phyloP scores from a whole-genome alignment of 1,139 yeast species.

The Lodderomyces orthopsilosis region DNA sequence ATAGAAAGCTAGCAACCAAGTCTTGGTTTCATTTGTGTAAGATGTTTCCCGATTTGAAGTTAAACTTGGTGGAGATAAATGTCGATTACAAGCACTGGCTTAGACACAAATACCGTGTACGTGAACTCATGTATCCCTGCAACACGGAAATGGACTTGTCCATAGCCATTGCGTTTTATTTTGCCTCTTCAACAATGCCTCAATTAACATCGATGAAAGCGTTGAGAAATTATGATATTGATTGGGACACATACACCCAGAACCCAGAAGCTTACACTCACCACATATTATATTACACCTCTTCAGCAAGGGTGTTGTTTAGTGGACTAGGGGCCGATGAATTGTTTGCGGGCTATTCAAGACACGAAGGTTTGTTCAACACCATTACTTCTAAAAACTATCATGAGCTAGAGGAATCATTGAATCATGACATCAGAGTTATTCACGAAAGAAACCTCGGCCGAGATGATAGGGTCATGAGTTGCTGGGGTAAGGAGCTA shows the following conservation, averaged over 20 bases:
- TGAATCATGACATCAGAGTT: conserved; percentile 66
- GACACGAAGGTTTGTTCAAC: conserved; percentile 59
- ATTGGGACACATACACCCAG: conserved; percentile 23
- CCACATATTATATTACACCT: conserved; percentile 27
- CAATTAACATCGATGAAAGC: conserved; percentile 26
- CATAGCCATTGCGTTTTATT: conserved; percentile 91
- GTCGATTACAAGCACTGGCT: conserved; percentile 68
- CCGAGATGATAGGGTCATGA: conserved; percentile 85
- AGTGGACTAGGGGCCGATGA: conserved; percentile 99
- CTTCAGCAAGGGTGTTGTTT: conserved; percentile 66
- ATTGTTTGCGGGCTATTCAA: conserved; percentile 85
- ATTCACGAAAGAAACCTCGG: conserved; percentile 80
- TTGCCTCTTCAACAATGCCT: conserved; percentile 52
- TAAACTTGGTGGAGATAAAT: conserved; percentile 63
- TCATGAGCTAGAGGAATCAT: conserved; percentile 39
- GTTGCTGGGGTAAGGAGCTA: conserved; percentile 85
- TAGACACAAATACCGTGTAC: conserved; percentile 49
- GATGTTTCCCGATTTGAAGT: conserved; percentile 30
- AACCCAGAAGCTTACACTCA: conserved; percentile 15
- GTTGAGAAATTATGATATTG: conserved; percentile 15
- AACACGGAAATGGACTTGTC: conserved; percentile 93
- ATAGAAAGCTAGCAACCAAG: conserved; percentile 64
- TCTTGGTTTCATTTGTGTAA: conserved; percentile 54
- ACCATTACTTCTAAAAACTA: conserved; percentile 20
- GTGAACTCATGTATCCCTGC: conserved; percentile 72